Conservation (phyloP, 2,329 filamentous ascomycete genomes). For the Nigrospora oryzae region DNA sequence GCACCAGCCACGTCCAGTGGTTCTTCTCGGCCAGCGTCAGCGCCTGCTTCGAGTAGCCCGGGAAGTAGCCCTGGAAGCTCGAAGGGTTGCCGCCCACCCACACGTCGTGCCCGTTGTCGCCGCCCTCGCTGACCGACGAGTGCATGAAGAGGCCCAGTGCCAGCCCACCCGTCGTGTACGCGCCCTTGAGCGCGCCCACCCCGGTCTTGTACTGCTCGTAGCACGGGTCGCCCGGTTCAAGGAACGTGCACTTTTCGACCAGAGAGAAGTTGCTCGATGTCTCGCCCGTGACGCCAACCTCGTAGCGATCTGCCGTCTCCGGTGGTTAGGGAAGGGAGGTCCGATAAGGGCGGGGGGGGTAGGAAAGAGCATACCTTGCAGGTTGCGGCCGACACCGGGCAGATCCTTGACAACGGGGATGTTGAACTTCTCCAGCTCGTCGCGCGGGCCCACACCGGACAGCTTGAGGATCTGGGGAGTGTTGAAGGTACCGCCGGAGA, state of each 20-base stretch:
- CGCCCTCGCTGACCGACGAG: slow-evolving; percentile 19
- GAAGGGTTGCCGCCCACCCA: slow-evolving; percentile 21
- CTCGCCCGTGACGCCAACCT: slow-evolving; percentile 31
- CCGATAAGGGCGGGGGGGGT: no score
- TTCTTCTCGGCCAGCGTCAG: slow-evolving; percentile 19
- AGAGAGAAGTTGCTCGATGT: slow-evolving; percentile 21
- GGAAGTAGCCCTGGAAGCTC: slow-evolving; percentile 23
- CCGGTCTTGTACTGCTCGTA: slow-evolving; percentile 23
- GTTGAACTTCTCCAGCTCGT: slow-evolving; percentile 26
- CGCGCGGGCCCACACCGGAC: slow-evolving; percentile 32
- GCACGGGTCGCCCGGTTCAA: slow-evolving; percentile 17
- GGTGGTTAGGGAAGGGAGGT: not conserved
- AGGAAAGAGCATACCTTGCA: slow-evolving; percentile 27
- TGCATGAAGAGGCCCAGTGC: slow-evolving; percentile 30
- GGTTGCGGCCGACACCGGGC: slow-evolving; percentile 54
- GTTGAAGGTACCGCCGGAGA: slow-evolving; percentile 38
- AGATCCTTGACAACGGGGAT: slow-evolving; percentile 47
- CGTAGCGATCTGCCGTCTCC: slow-evolving; percentile 32
- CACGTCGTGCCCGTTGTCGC: slow-evolving; percentile 20
- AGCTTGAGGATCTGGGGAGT: slow-evolving; percentile 37
- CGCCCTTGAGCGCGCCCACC: slow-evolving; percentile 7
- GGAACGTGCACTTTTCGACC: slow-evolving; percentile 19
- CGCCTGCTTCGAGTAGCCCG: slow-evolving; percentile 19
- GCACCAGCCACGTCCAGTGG: slow-evolving; percentile 29
- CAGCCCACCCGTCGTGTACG: slow-evolving; percentile 34